Conservation (phyloP, 2,329 filamentous ascomycete genomes). For the Ascochyta koolunga region DNA sequence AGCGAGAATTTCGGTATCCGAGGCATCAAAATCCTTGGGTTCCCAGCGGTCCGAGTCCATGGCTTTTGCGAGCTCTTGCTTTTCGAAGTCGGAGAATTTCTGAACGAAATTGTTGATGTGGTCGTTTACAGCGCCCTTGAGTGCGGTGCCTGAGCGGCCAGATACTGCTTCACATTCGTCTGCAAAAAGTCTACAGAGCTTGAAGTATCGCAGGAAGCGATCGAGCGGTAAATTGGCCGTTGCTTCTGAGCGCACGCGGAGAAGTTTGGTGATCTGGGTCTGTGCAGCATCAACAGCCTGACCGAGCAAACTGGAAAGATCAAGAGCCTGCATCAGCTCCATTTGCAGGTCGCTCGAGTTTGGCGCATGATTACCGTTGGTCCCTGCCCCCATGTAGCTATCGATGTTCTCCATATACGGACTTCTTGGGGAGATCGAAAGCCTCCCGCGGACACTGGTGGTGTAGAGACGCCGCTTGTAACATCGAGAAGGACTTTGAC, state of each 20-base stretch:
- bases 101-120: conserved; percentile 84
- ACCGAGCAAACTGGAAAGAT: conserved; percentile 77
- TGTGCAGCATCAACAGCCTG: conserved; percentile 83
- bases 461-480: conserved; percentile 72
- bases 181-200: conserved; percentile 79
- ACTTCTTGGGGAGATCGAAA: conserved; percentile 57
- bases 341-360: conserved; percentile 60
- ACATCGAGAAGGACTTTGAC: conserved; percentile 95
- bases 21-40: conserved; percentile 74
- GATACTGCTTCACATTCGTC: conserved; percentile 88
- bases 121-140: conserved; percentile 80
- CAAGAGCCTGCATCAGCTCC: conserved; percentile 76
- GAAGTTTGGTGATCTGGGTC: conserved; percentile 72
- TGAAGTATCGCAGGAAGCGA: conserved; percentile 81
- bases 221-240: conserved; percentile 70
- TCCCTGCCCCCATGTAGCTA: conserved; percentile 38
- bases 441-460: conserved; percentile 46
- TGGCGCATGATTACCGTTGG: conserved; percentile 18
- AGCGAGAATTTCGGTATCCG: conserved; percentile 64
- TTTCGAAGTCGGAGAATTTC: conserved; percentile 72
- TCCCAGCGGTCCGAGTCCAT: conserved; percentile 85
- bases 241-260: conserved; percentile 78
- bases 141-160: conserved; percentile 73
- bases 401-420: conserved; percentile 52
- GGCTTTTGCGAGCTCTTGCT: conserved; percentile 73